Base-by-base conservation (phyloP, 139 green algal genomes). In the Tetradesmus obliquus region DNA sequence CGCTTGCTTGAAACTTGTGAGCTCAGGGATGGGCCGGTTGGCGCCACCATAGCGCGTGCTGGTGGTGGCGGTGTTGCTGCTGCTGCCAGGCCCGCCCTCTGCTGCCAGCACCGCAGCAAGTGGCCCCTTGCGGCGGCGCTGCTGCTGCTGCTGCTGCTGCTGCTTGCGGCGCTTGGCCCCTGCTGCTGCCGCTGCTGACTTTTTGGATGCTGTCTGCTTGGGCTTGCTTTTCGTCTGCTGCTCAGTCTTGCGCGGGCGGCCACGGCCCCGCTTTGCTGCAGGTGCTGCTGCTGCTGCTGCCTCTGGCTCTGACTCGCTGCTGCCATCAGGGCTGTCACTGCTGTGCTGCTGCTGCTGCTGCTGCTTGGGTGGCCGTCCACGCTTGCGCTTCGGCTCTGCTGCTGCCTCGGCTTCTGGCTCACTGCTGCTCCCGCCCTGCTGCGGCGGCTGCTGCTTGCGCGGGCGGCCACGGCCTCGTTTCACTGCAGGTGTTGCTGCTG, bases 1-100 rank as follows among this genome's bases (percentile, higher is more conserved):
- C 24, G 80, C 76, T 81, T 93, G 91, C 57, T 90, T 88, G 71
- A 94, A 95, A 71, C 86, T 90, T 0, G 53, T 83, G 2, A 84
- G 53, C 84, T 89, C 84, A 81, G 60, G 60, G 1, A 89, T 51
- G 8, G 69, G 66, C 66, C 79, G 6, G 32, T 69, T 24, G 9
- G 54, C 72, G 57, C 54, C 71, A 53, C 74, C 89, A 45, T 80
- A 84, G 15, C 55, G 62, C 12, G 62, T 82, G n/a, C 24, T 58
- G 22, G 45, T 89, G 17, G 85, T 89, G 2, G 85, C 71, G 45
- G 51, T 84, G 3, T 53, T 90, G 55, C 24, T 89, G 71, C 89
- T 88, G 62, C 85, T 88, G 82, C 54, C 58, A 51, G 58, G 10
- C 0, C 17, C 60, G 22, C 58, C 86, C 13, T 84, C 86, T 55